Conservation (phyloP, 305 asterid species). For the Salvia sclarea region DNA sequence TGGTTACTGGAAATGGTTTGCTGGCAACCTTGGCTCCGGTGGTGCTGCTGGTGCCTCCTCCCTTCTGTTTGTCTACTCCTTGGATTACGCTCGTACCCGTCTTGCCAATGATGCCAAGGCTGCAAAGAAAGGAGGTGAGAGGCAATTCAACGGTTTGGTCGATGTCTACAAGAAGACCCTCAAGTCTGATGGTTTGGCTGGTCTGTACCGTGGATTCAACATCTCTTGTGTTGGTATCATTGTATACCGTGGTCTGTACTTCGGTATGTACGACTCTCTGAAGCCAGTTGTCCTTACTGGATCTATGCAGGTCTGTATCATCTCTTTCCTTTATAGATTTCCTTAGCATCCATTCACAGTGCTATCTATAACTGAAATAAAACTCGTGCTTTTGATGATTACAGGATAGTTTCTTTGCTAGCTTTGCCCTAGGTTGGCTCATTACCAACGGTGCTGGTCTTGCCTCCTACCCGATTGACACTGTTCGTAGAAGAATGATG, state of each 20-base stretch:
- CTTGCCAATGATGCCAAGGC: slow-evolving; percentile 95
- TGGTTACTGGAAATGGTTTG: slow-evolving; percentile 98
- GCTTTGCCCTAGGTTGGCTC: slow-evolving; percentile 93
- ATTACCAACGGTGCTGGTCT: slow-evolving; percentile 94
- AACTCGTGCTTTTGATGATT: slow-evolving; percentile 21
- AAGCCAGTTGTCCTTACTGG: slow-evolving; percentile 88
- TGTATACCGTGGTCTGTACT: slow-evolving; percentile 88
- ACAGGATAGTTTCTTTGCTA: slow-evolving; percentile 96
- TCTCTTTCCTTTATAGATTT: not conserved
- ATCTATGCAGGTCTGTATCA: slow-evolving; percentile 52
- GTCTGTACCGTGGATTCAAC: slow-evolving; percentile 95
- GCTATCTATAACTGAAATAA: not conserved
- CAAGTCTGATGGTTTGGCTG: slow-evolving; percentile 83
- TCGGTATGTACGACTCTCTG: slow-evolving; percentile 87
- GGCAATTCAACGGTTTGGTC: slow-evolving; percentile 81
- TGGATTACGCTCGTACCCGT: slow-evolving; percentile 96
- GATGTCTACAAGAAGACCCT: slow-evolving; percentile 90
- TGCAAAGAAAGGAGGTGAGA: slow-evolving; percentile 91
- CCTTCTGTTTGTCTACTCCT: slow-evolving; percentile 77
- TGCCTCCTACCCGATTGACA: slow-evolving; percentile 92
- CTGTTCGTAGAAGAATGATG: slow-evolving; percentile 96
- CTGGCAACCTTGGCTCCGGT: slow-evolving; percentile 90
- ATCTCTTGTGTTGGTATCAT: slow-evolving; percentile 93
- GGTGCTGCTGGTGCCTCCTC: slow-evolving; percentile 99
- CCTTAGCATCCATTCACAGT: not conserved